Evolutionary conservation across 2,329 filamentous ascomycete genomes (phyloP).

Genomic region (Zasmidium citrigriseum): DNA sequence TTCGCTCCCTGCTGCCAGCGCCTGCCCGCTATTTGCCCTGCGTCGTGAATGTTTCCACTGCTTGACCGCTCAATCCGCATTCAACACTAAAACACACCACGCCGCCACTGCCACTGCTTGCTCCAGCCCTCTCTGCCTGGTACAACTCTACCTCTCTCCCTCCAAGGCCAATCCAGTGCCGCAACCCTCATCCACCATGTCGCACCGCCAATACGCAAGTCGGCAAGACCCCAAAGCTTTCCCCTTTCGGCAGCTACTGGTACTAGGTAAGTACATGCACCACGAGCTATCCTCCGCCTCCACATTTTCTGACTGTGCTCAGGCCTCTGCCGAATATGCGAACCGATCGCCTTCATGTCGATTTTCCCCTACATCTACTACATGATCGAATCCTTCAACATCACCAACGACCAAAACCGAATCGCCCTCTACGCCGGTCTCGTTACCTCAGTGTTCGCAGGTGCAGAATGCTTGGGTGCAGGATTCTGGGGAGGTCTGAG

Average conservation of each 20-base stretch:
- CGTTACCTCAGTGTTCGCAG: constrained; percentile 94
- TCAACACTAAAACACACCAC: constrained; percentile 5
- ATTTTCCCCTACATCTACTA: constrained; percentile 98
- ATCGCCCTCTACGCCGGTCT: constrained; percentile 93
- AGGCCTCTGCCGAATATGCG: constrained; percentile 83
- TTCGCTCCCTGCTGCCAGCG: not conserved
- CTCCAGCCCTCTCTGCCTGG: constrained; percentile 5
- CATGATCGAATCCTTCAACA: constrained; percentile 91
- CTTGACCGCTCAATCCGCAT: constrained; percentile 7
- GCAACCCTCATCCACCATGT: constrained; percentile 18
- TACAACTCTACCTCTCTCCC: constrained; percentile 4
- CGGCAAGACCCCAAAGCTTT: constrained; percentile 44
- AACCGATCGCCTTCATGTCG: constrained; percentile 99
- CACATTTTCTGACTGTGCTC: constrained; percentile 1
- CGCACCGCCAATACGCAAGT: constrained; percentile 13
- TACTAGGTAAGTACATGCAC: constrained; percentile 48
- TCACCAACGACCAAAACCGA: constrained; percentile 74
- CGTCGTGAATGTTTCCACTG: constrained; percentile 5
- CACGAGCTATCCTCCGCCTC: not conserved
- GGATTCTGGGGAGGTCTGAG: constrained; percentile 92
- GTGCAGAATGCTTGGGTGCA: constrained; percentile 91
- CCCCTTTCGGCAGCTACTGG: constrained; percentile 59
- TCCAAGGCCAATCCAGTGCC: constrained; percentile 5
- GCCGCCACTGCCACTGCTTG: not conserved
- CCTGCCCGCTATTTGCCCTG: constrained; percentile 1